A percentile compares a stretch with the other conserved stretches of the same genome.
Conservation (phyloP, 345 rosid genomes). For the Populus pruinosa region DNA sequence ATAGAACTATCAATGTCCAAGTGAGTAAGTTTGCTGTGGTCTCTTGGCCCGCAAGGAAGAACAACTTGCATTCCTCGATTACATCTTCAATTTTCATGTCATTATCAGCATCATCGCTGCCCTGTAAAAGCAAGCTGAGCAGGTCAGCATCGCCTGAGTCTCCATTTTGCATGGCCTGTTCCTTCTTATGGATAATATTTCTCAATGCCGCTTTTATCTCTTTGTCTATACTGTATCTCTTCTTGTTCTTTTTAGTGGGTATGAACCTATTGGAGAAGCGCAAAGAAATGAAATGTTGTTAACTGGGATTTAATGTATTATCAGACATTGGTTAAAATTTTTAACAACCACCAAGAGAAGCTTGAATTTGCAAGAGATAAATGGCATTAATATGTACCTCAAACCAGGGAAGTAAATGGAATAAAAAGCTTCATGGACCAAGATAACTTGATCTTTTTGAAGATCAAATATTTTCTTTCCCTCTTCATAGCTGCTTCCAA, state of each 20-base stretch:
- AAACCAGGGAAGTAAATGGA: constrained; percentile 46
- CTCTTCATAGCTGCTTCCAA: constrained; percentile 53
- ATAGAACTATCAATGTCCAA: constrained; percentile 46
- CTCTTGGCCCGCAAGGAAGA: constrained; percentile 60
- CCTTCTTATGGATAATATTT: constrained; percentile 28
- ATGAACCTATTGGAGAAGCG: constrained; percentile 26
- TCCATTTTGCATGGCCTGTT: constrained; percentile 28
- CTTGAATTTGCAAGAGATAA: not conserved
- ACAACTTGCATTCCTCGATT: constrained; percentile 52
- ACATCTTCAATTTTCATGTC: constrained; percentile 44
- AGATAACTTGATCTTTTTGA: constrained; percentile 32
- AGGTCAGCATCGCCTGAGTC: constrained; percentile 32
- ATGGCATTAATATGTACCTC: constrained; percentile 24
- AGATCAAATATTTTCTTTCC: constrained; percentile 47
- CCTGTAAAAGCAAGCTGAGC: constrained; percentile 40
- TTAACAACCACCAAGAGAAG: not conserved
- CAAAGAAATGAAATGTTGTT: too few species aligned
- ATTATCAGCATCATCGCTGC: constrained; percentile 14
- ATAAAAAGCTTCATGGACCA: constrained; percentile 37
- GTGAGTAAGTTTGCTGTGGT: constrained; percentile 47
- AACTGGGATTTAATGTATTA: too few species aligned
- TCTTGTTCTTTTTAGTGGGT: constrained; percentile 51
- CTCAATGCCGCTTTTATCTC: constrained; percentile 34
- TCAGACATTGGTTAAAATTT: too few species aligned
- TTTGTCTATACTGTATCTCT: constrained; percentile 32